phyloP scores from a whole-genome alignment of 1,284 basidiomycete species.

The Athelia psychrophila region DNA sequence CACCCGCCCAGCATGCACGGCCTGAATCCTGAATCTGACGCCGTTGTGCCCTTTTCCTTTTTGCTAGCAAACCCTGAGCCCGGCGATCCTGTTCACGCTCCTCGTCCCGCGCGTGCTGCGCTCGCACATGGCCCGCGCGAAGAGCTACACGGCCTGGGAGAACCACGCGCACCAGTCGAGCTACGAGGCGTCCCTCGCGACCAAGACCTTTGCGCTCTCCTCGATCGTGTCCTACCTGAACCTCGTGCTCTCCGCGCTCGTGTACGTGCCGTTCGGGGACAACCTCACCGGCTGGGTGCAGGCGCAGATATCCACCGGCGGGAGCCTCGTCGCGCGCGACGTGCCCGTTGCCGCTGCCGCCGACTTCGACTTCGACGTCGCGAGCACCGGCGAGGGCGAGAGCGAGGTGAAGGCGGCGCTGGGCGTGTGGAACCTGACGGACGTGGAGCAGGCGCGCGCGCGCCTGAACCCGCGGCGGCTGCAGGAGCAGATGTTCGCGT shows the following conservation, averaged over 20 bases:
- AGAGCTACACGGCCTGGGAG: slow-evolving; percentile 83
- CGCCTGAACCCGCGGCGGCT: slow-evolving; percentile 72
- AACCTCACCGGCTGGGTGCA: slow-evolving; percentile 69
- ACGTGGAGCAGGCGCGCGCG: slow-evolving; percentile 41
- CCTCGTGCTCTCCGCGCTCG: slow-evolving; percentile 81
- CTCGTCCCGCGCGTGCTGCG: slow-evolving; percentile 85
- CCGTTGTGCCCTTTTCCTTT: too few relatives aligned
- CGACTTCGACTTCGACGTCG: slow-evolving; percentile 2
- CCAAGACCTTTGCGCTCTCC: slow-evolving; percentile 90
- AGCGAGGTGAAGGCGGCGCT: slow-evolving; percentile 13
- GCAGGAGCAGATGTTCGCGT: slow-evolving; percentile 92
- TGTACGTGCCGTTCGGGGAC: slow-evolving; percentile 91
- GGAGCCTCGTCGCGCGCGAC: slow-evolving; percentile 13
- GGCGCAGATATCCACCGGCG: slow-evolving; percentile 35
- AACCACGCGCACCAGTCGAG: slow-evolving; percentile 82
- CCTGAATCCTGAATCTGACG: too few relatives aligned
- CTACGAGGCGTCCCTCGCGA: slow-evolving; percentile 78
- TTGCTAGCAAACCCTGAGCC: slow-evolving; percentile 61
- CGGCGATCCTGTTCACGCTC: slow-evolving; percentile 82
- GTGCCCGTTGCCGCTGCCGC: neutral
- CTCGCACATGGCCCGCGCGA: slow-evolving; percentile 72
- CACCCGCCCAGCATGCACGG: too few relatives aligned
- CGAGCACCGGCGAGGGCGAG: slow-evolving; percentile 12
- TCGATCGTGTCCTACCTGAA: slow-evolving; percentile 89
- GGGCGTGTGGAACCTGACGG: slow-evolving; percentile 43